Evolutionary conservation across 1,139 yeast species (phyloP), one percentile per base, ranked within the genome.

Genomic region (Kodamaea plutei): DNA sequence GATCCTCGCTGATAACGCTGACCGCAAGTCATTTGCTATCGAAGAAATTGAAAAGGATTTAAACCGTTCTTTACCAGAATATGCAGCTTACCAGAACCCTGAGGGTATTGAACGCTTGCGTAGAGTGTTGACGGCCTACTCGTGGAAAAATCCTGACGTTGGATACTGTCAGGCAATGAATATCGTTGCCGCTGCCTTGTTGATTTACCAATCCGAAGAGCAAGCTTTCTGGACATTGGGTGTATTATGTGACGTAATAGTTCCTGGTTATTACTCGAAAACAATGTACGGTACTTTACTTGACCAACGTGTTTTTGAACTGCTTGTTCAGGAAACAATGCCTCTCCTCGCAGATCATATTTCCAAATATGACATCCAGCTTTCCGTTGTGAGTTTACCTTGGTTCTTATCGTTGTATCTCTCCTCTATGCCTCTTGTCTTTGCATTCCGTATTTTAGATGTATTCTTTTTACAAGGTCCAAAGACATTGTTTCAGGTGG

Each of bases 151-250:
- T 51, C 96, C 96, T 0, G 96, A 91, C 31, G 87, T 93, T 14
- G 99, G 99, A 0, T 93, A 93, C 56, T 93, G 99, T 54, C 98
- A 93, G 54, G 98, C 98, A 1, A 93, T 93, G 99, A 93, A 93
- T 54, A 93, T 93, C 36, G 96, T 93, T 6, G 85, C 82, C 1
- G 99, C 99, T 1, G 96, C 96, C 0, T 61, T 93, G 33, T 66
- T 93, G 38, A 91, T 93, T 33, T 89, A 83, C 55, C 89, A 88
- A 83, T 83, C 94, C 6, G 98, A 93, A 55, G 98, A 91, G 43
- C 98, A 93, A 56, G 97, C 96, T 0, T 93, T 88, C 52, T 93
- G 97, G 97, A 76, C 93, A 36, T 65, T 93, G 37, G 76, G 80
- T 36, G 73, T 76, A n/a, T 58, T 93, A 4, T 88, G 96, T 61